phyloP scores from a whole-genome alignment of 768 basidiomycete genomes.

The Tephrocybe sp. region DNA sequence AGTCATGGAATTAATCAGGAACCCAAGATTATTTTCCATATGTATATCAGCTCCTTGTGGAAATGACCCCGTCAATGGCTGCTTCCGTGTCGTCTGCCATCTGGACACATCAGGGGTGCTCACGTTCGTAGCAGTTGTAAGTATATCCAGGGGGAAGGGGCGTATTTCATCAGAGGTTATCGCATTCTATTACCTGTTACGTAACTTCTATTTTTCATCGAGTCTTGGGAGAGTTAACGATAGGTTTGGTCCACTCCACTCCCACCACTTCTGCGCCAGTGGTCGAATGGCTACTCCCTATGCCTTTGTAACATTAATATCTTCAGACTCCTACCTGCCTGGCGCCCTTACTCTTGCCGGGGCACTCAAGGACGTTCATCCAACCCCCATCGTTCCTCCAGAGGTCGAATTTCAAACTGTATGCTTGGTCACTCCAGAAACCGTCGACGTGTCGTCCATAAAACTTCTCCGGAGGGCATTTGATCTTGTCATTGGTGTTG shows the following conservation, averaged over 20 bases:
- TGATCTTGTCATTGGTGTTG: slow-evolving; percentile 88
- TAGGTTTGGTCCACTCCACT: slow-evolving; percentile 14
- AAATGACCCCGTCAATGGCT: too few relatives aligned
- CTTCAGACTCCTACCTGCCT: slow-evolving; percentile 90
- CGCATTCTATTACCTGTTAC: slow-evolving; percentile 6
- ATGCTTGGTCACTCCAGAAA: slow-evolving; percentile 93
- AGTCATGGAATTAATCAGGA: too few relatives aligned
- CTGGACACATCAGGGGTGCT: too few relatives aligned
- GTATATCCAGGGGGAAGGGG: neutral
- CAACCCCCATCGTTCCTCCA: slow-evolving; percentile 52
- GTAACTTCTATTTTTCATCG: slow-evolving; percentile 11
- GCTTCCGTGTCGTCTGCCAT: too few relatives aligned
- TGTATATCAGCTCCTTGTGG: too few relatives aligned
- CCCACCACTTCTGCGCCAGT: slow-evolving; percentile 23
- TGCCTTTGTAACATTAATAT: slow-evolving; percentile 91
- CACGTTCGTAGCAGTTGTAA: neutral
- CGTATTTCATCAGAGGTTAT: neutral
- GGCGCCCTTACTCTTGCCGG: slow-evolving; percentile 88
- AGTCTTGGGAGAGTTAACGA: slow-evolving; percentile 1
- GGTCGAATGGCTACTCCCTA: slow-evolving; percentile 60
- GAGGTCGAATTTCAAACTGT: slow-evolving; percentile 77
- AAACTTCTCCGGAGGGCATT: slow-evolving; percentile 79
- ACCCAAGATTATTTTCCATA: too few relatives aligned
- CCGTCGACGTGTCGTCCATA: slow-evolving; percentile 80
- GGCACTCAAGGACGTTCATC: slow-evolving; percentile 81